Evolutionary conservation across 2,329 filamentous ascomycete species (phyloP), one percentile per base, ranked within the genome.

Genomic region (Chalaropsis thielavioides): DNA sequence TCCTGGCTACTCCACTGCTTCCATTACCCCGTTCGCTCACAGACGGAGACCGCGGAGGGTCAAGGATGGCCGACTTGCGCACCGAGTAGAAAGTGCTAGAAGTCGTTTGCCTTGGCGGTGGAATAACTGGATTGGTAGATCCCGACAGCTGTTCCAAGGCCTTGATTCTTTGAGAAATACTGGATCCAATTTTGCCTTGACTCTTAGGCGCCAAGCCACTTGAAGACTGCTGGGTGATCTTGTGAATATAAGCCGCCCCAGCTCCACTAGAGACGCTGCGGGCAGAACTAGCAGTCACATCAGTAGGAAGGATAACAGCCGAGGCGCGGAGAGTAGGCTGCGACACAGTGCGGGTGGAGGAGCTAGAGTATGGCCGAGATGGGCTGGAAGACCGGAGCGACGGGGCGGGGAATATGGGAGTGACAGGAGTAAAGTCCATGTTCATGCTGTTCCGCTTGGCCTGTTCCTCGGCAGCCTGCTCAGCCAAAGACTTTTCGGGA

Each of bases 101-200:
- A 2, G 67, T 65, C 80, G 77, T 17, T 77, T 73, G 41, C 78
- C 77, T 61, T 4, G 46, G 49, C 15, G 63, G 62, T n/a, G 46
- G 24, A 24, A 40, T 15, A 15, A 35, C 66, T 19, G 61, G 31
- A 8, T 56, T 44, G 19, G 35, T 61, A 17, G 19, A 68, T 10
- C 80, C 75, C 67, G 86, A 81, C 69, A 94, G 81, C 74, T 90
- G 92, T 72, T 96, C 89, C 63, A 99, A 79, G 6, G 92, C 91
- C 74, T 96, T 95, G 73, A 86, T 97, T 51, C 94, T 87, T 73
- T 92, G 90, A 2, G 92, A 95, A 67, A 99, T 96, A 69, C 90
- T 91, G 8, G 89, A 91, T 7, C 90, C 92, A 27, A 97, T 83
- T 71, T 89, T 94, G 69, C 86, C 81, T 73, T 92, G 95, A 65